Percentiles rank a stretch among this genome's conserved stretches.
These are phyloP conservation scores for Cladophialophora carrionii DNA, from an alignment of 2,329 filamentous ascomycete genomes.

Conservation along the genomic window DNA sequence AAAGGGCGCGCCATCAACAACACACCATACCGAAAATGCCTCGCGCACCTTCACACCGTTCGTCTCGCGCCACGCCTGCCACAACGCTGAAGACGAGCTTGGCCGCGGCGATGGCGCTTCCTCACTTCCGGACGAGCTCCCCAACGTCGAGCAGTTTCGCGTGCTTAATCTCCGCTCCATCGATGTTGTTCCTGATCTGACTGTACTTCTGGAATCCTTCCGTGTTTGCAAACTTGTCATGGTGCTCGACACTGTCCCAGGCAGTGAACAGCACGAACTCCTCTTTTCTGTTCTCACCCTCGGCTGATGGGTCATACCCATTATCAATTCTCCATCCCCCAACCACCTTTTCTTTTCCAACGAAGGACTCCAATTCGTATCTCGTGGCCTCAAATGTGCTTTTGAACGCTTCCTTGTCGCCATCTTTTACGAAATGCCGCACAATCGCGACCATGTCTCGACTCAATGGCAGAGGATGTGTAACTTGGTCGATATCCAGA, in stretches of 20 bases:
- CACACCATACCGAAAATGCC: slow-evolving; percentile 15
- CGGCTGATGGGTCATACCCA: slow-evolving; percentile 25
- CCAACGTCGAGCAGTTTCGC: slow-evolving; percentile 21
- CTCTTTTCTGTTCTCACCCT: slow-evolving; percentile 39
- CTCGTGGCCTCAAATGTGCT: slow-evolving; percentile 14
- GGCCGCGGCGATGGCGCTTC: neutral
- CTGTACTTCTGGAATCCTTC: slow-evolving; percentile 42
- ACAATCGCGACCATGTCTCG: slow-evolving; percentile 24
- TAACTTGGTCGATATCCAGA: slow-evolving; percentile 44
- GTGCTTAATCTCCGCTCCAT: slow-evolving; percentile 42
- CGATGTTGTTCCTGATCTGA: slow-evolving; percentile 37
- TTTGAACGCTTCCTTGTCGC: slow-evolving; percentile 17
- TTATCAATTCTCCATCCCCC: slow-evolving; percentile 50
- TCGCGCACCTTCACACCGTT: slow-evolving; percentile 2
- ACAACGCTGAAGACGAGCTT: neutral
- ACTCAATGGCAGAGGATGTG: slow-evolving; percentile 6
- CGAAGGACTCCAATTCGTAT: slow-evolving; percentile 21
- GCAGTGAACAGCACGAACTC: slow-evolving; percentile 51
- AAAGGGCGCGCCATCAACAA: neutral
- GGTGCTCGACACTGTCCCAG: slow-evolving; percentile 46
- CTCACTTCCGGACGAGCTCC: slow-evolving; percentile 1
- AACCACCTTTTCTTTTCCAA: slow-evolving; percentile 40
- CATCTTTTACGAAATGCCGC: slow-evolving; percentile 26
- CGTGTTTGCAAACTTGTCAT: slow-evolving; percentile 43
- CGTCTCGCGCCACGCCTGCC: neutral